A percentile compares a stretch with the other conserved stretches of the same genome.
Conservation (phyloP, 371 early-diverging fungal species). For the Rhizopus stolonifer region DNA sequence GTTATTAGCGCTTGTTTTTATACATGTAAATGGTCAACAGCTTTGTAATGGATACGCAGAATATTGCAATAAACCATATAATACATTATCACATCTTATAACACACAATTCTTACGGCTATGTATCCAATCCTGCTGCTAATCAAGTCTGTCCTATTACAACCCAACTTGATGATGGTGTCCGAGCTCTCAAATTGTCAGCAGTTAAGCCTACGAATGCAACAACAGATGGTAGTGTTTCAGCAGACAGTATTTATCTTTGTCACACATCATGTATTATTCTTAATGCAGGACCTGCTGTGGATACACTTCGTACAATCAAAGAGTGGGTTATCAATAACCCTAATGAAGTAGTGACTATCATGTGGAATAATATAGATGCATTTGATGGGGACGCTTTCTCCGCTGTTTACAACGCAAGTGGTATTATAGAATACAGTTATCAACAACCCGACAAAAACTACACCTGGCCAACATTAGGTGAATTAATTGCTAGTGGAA, state of each 20-base stretch:
- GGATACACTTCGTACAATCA: conserved; percentile 48
- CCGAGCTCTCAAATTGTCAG: conserved; percentile 71
- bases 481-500: conserved; percentile 62
- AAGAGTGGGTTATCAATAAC: conserved; percentile 59
- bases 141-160: conserved; percentile 61
- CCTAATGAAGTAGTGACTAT: conserved; percentile 72
- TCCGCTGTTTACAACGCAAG: conserved; percentile 53
- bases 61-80: conserved; percentile 62
- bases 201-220: conserved; percentile 34
- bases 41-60: conserved; percentile 72
- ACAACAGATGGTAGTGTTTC: conserved; percentile 10
- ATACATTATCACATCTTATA: conserved; percentile 57
- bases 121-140: conserved; percentile 58
- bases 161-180: conserved; percentile 72
- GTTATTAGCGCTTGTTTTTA: conserved; percentile 2
- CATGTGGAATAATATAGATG: conserved; percentile 65
- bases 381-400: conserved; percentile 51
- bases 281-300: conserved; percentile 60
- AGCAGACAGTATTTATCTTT: conserved; percentile 56
- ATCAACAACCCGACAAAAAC: conserved; percentile 40
- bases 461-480: conserved; percentile 69
- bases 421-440: conserved; percentile 57
- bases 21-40: conserved; percentile 28
- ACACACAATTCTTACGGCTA: conserved; percentile 78
- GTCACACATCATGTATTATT: conserved; percentile 64